phyloP scores from a whole-genome alignment of 2,329 filamentous ascomycete genomes.

The Apiospora kogelbergensis region DNA sequence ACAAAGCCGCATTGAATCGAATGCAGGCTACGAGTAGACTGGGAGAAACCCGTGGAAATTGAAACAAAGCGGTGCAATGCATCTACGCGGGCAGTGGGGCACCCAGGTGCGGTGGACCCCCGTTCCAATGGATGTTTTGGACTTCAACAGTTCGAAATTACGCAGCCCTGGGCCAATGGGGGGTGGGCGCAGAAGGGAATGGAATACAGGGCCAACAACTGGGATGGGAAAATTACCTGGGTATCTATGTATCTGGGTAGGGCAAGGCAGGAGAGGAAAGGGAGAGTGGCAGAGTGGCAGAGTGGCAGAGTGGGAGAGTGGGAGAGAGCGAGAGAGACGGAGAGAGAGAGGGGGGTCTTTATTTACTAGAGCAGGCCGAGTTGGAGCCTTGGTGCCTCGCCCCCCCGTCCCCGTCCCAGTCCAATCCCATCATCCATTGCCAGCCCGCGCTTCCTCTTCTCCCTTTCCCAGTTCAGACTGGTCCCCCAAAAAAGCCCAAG shows the following conservation, averaged over 20 bases:
- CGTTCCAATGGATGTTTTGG: constrained; percentile 4
- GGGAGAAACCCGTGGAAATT: constrained; percentile 5
- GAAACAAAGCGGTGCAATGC: constrained; percentile 7
- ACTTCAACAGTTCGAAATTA: constrained; percentile 1
- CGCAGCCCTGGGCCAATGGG: neutral
- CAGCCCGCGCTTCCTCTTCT: constrained; percentile 3
- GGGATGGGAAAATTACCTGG: neutral
- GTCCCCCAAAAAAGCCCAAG: constrained; percentile 8
- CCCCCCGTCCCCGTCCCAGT: neutral
- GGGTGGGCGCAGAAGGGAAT: neutral
- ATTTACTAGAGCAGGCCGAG: neutral
- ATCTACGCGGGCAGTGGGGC: constrained; percentile 2
- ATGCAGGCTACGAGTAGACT: neutral
- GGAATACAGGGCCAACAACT: too few relatives aligned
- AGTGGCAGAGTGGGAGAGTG: too few relatives aligned
- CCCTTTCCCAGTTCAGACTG: constrained; percentile 3
- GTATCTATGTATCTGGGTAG: neutral
- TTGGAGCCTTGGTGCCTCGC: constrained; percentile 3
- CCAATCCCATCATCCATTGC: constrained; percentile 2
- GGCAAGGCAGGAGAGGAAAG: neutral
- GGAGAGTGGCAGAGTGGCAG: neutral
- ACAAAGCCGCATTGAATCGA: neutral
- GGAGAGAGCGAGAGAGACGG: neutral
- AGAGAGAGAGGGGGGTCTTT: neutral
- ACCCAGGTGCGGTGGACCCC: neutral